Percentiles rank a stretch among this genome's conserved stretches.
phyloP scores from a whole-genome alignment of 2,329 filamentous ascomycete genomes.

The Claviceps cyperi region DNA sequence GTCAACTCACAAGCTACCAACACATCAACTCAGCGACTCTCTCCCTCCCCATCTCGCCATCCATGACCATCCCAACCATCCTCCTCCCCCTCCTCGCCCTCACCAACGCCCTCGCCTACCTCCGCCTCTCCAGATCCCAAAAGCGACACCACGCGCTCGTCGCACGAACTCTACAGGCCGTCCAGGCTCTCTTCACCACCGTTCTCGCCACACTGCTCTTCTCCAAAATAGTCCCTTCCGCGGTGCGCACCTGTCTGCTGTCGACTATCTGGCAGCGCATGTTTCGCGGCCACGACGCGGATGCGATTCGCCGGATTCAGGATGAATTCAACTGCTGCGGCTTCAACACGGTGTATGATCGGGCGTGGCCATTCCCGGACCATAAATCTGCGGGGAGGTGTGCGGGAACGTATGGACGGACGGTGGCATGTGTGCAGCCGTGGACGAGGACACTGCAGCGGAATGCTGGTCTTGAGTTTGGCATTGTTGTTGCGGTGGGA shows the following conservation, averaged over 20 bases:
- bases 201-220: conserved; percentile 9
- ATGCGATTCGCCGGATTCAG: conserved; percentile 41
- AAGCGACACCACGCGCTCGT: background rate
- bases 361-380: conserved; percentile 40
- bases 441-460: conserved; percentile 26
- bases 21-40: conserved; percentile 1
- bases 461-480: conserved; percentile 30
- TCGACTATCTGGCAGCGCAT: conserved; percentile 11
- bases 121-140: background rate
- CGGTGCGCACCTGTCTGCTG: conserved; percentile 8
- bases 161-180: conserved; percentile 2
- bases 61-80: background rate
- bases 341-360: conserved; percentile 37
- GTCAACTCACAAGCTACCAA: conserved; percentile 1
- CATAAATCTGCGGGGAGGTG: conserved; percentile 23
- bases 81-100: conserved; percentile 1
- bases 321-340: conserved; percentile 50
- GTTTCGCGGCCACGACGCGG: conserved; percentile 26
- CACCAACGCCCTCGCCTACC: background rate
- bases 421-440: conserved; percentile 29
- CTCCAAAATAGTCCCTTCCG: conserved; percentile 7
- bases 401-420: conserved; percentile 26
- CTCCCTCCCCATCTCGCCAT: conserved; percentile 4
- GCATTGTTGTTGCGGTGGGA: conserved; percentile 33
- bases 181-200: conserved; percentile 5